These are phyloP conservation scores for Silene coronaria DNA, from an alignment of 179 eudicot genomes.

Conservation along the genomic window DNA sequence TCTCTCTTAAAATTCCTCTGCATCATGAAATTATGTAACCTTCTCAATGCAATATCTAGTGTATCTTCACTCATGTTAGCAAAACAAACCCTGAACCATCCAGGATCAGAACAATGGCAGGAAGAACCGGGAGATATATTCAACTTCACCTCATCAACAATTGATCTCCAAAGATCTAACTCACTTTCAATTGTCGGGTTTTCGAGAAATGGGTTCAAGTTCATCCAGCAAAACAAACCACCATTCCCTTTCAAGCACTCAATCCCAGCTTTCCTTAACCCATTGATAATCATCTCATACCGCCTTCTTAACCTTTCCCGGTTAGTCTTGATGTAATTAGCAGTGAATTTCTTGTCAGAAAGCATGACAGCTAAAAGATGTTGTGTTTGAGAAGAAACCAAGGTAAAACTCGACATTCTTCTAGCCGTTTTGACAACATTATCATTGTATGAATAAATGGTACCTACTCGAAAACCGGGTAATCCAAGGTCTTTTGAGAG, in stretches of 20 bases:
- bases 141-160: constrained; percentile 49
- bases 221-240: constrained; percentile 78
- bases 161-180: constrained; percentile 46
- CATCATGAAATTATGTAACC: constrained; percentile 48
- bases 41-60: constrained; percentile 45
- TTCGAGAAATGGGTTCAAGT: constrained; percentile 44
- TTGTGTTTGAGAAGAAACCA: constrained; percentile 76
- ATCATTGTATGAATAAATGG: constrained; percentile 69
- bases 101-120: constrained; percentile 67
- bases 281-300: constrained; percentile 51
- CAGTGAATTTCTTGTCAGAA: constrained; percentile 45
- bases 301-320: constrained; percentile 55
- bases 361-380: constrained; percentile 56
- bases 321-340: constrained; percentile 46
- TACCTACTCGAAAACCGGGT: constrained; percentile 78
- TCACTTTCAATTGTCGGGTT: constrained; percentile 41
- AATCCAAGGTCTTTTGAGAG: constrained; percentile 72
- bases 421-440: constrained; percentile 67
- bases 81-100: constrained; percentile 86
- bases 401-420: constrained; percentile 72
- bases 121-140: constrained; percentile 74
- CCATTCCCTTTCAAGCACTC: constrained; percentile 69
- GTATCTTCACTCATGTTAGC: constrained; percentile 76
- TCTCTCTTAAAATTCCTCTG: constrained; percentile 23
- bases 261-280: constrained; percentile 52